Evolutionary conservation across 306 rosid genomes (phyloP).

Genomic region (Acmispon strigosus): DNA sequence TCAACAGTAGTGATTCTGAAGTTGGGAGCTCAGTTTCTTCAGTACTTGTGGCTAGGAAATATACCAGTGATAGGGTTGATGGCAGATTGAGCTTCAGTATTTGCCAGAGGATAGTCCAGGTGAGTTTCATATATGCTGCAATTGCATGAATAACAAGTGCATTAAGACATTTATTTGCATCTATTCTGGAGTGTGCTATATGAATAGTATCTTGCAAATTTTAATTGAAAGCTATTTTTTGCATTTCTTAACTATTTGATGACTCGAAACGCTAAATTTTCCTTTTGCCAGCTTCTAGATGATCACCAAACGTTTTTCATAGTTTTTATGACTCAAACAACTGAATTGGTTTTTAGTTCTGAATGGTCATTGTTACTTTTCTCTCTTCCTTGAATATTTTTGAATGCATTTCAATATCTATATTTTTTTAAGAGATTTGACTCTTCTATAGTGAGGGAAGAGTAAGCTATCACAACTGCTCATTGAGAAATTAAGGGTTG

Average conservation of each 20-base stretch:
- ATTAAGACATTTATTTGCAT: neutral
- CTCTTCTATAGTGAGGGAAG: too few relatives aligned
- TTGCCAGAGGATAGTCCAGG: constrained; percentile 94
- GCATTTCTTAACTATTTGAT: neutral
- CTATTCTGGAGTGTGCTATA: neutral
- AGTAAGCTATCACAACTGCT: too few relatives aligned
- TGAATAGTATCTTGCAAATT: neutral
- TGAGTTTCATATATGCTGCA: constrained; percentile 27
- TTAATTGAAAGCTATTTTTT: neutral
- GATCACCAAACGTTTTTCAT: neutral
- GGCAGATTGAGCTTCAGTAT: constrained; percentile 83
- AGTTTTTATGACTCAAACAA: neutral
- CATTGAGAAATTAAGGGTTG: too few relatives aligned
- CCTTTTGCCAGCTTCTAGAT: neutral
- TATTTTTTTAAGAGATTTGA: neutral
- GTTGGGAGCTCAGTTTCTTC: constrained; percentile 43
- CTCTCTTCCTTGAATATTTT: neutral
- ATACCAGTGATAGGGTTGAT: constrained; percentile 55
- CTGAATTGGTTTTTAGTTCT: neutral
- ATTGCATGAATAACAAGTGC: neutral
- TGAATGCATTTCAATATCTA: neutral
- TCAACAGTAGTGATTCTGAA: constrained; percentile 48
- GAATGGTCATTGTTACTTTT: neutral
- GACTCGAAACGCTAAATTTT: neutral
- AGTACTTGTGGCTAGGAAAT: constrained; percentile 41